A percentile compares a stretch with the other conserved stretches of the same genome.
These are phyloP conservation scores for Solioccasus polychromus DNA, from an alignment of 768 basidiomycete genomes.

Conservation along the genomic window DNA sequence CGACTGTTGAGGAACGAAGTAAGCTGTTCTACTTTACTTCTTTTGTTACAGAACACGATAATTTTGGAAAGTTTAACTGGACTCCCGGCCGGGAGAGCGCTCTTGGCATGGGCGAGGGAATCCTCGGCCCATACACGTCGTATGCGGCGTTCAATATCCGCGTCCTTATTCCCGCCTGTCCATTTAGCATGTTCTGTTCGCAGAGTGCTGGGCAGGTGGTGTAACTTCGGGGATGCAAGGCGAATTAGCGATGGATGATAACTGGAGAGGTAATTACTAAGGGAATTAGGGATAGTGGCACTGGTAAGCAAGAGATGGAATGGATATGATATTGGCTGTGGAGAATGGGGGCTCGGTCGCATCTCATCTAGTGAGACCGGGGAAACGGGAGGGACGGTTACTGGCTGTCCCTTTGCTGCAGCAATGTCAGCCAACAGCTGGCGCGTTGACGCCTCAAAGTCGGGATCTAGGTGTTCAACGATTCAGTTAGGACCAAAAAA, in stretches of 20 bases:
- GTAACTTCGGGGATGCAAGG: slow-evolving; percentile 78
- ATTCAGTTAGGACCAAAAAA: background rate
- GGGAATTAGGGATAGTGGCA: slow-evolving; percentile 82
- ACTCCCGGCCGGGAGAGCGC: slow-evolving; percentile 14
- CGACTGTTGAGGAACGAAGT: slow-evolving; percentile 55
- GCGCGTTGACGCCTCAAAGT: slow-evolving; percentile 76
- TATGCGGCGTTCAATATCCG: slow-evolving; percentile 75
- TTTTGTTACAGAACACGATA: slow-evolving; percentile 82
- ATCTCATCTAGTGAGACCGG: slow-evolving; percentile 15
- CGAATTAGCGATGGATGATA: slow-evolving; percentile 63
- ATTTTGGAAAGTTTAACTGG: slow-evolving; percentile 55
- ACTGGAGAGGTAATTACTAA: slow-evolving; percentile 59
- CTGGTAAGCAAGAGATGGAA: slow-evolving; percentile 81
- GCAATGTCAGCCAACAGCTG: slow-evolving; percentile 69
- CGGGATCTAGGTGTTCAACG: slow-evolving; percentile 52
- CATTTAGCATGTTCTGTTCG: slow-evolving; percentile 70
- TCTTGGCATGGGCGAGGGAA: slow-evolving; percentile 33
- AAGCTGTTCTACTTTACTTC: slow-evolving; percentile 62
- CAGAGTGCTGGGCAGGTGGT: slow-evolving; percentile 70
- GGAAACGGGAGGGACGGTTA: slow-evolving; percentile 15
- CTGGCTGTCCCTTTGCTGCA: slow-evolving; percentile 46
- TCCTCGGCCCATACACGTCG: slow-evolving; percentile 75
- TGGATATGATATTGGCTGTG: slow-evolving; percentile 47
- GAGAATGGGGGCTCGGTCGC: slow-evolving; percentile 5
- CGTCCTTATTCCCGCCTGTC: slow-evolving; percentile 77